Percentiles rank a stretch among this genome's conserved stretches.
Evolutionary conservation across 2,329 filamentous ascomycete genomes (phyloP).

Genomic region (Aspergillus fructus): DNA sequence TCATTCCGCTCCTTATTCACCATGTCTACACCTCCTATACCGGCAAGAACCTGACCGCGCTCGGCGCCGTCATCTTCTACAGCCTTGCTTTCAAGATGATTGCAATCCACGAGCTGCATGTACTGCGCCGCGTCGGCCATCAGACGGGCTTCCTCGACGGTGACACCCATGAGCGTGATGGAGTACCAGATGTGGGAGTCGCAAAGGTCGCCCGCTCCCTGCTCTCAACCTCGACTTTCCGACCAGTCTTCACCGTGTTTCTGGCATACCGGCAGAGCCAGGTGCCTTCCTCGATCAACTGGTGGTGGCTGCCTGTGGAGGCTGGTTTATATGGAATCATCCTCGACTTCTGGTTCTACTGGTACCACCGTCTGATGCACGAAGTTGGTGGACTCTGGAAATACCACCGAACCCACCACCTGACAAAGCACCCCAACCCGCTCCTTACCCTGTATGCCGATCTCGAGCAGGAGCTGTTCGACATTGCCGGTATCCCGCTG

Average conservation of each 20-base stretch:
- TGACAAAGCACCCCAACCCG: constrained; percentile 48
- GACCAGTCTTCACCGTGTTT: constrained; percentile 36
- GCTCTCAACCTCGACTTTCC: constrained; percentile 32
- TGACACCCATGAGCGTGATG: constrained; percentile 45
- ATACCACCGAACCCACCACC: constrained; percentile 47
- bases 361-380: constrained; percentile 47
- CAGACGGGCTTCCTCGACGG: constrained; percentile 45
- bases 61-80: constrained; percentile 40
- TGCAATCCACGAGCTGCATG: constrained; percentile 41
- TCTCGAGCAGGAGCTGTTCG: constrained; percentile 44
- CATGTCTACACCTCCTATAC: constrained; percentile 34
- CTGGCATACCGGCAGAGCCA: constrained; percentile 27
- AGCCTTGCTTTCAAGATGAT: constrained; percentile 40
- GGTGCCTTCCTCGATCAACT: constrained; percentile 28
- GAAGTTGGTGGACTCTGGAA: constrained; percentile 43
- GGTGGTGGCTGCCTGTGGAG: constrained; percentile 40
- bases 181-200: constrained; percentile 43
- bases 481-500: constrained; percentile 44
- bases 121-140: constrained; percentile 41
- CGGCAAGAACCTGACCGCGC: constrained; percentile 28
- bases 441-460: constrained; percentile 46
- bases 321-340: constrained; percentile 44
- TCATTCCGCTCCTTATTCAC: constrained; percentile 40
- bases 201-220: constrained; percentile 35
- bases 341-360: constrained; percentile 44